Base-by-base conservation (phyloP, 768 basidiomycete genomes). In the Panellus pusillus region DNA sequence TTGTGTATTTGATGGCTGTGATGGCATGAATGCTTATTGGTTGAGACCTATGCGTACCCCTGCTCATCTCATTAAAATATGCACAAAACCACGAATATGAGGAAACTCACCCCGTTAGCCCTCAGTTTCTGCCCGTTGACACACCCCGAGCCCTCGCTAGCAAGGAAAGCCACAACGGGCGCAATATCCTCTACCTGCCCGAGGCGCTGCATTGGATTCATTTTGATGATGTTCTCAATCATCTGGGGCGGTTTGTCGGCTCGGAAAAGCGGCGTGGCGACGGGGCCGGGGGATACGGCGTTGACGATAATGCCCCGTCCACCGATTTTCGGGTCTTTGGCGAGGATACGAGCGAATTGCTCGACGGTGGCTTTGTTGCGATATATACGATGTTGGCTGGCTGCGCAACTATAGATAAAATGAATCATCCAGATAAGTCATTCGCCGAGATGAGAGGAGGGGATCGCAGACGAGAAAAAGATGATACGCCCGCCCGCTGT, bases 341-440 rank as follows among this genome's bases (percentile, higher is more conserved):
- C 77, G 14, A 85, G 75, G 19, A 82, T 76, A 14, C 82, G 77
- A 31, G 77, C 68, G 40, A 83, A 70, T 57, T 84, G 83, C 63
- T 84, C 82, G 48, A 84, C 71, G 1, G 83, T 82, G 35, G 80
- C 83, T 65, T 84, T 83, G 81, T 75, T 24, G 79, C 77, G 52
- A 75, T 72, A 66, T 82, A 84, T 42, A 77, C 67, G 24, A 84
- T 72, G 15, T 74, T 72, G 52, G 77, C 76, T 0, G 82, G 76
- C 6, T 71, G 66, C 31, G 84, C 68, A 17, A 65, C 72, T 75
- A n/a, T n/a, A n/a, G n/a, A n/a, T n/a, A n/a, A n/a, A n/a, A n/a
- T n/a, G n/a, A n/a, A n/a, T n/a, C n/a, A n/a, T n/a, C n/a, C n/a
- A n/a, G n/a, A n/a, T n/a, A n/a, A n/a, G n/a, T n/a, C n/a, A n/a